Evolutionary conservation across 2,329 filamentous ascomycete genomes (phyloP), one percentile per base, ranked within the genome.

Genomic region (Colletotrichum cuscutae): DNA sequence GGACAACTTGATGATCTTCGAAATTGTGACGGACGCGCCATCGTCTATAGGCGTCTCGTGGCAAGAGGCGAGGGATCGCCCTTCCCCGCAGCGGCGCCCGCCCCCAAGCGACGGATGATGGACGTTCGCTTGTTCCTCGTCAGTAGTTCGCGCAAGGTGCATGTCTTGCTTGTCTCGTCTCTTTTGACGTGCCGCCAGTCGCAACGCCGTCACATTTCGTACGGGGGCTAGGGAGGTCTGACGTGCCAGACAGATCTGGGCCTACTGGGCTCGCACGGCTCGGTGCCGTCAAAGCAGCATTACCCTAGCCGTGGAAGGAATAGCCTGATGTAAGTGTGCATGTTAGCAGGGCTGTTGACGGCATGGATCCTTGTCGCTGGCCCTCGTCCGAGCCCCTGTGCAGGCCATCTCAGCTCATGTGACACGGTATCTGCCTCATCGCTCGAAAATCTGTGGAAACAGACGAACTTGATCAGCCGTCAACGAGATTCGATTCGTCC

Each of bases 351-450:
- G 65, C 42, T 54, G 52, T 32, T 30, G 58, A 58, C 22, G 42
- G 32, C 30, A 15, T 13, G 9, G 24, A 68, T 60, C 68, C 71
- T 56, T 73, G 71, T 35, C n/a, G 28, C 57, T 13, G 66, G 46
- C 26, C 52, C 56, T 42, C 53, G 46, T 69, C 54, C 54, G 35
- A 62, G 49, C 60, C 67, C 71, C 52, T 57, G 37, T 59, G 52
- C 61, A 65, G 61, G 67, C 37, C 49, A 70, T 69, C 46, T 65
- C 66, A 61, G 70, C 60, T 65, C 71, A 73, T 49, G 65, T 73
- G 71, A 71, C 37, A 73, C 71, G 52, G 35, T 54, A 61, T 71
- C 56, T 73, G 67, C 71, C 71, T 73, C 66, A 72, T 65, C 60
- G 54, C 46, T 56, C n/a, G 60, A 65, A 22, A 72, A 61, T 71